These are phyloP conservation scores for Backusella tarrabulga DNA, from an alignment of 192 early-diverging fungal genomes.

Conservation along the genomic window DNA sequence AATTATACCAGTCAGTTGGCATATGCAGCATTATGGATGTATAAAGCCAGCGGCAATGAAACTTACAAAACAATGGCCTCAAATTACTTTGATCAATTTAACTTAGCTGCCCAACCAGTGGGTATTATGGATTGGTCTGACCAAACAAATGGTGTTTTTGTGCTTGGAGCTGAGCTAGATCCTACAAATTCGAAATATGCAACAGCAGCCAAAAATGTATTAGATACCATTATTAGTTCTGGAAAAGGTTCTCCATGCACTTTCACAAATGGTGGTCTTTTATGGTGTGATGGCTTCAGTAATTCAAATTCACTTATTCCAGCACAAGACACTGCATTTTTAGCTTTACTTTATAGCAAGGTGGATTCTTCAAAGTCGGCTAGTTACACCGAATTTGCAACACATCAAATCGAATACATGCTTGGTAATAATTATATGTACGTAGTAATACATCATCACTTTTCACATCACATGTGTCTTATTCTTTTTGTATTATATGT, in stretches of 20 bases:
- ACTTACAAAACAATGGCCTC: constrained; percentile 45
- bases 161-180: constrained; percentile 44
- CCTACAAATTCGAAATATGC: constrained; percentile 37
- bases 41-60: constrained; percentile 43
- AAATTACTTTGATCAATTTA: constrained; percentile 45
- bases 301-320: constrained; percentile 35
- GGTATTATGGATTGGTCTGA: constrained; percentile 54
- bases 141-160: constrained; percentile 43
- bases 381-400: constrained; percentile 31
- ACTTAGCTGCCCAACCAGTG: constrained; percentile 11
- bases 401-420: constrained; percentile 49
- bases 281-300: constrained; percentile 35
- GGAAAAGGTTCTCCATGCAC: constrained; percentile 24
- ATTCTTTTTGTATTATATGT: background rate
- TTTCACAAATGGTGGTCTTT: constrained; percentile 48
- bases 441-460: background rate
- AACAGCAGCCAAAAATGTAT: constrained; percentile 29
- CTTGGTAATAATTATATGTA: constrained; percentile 52
- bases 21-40: constrained; percentile 59
- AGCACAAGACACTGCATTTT: constrained; percentile 34
- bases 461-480: background rate
- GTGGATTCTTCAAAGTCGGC: constrained; percentile 13
- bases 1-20: constrained; percentile 47
- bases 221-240: constrained; percentile 37
- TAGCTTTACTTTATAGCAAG: constrained; percentile 35